Base-by-base conservation (phyloP, 2,329 filamentous ascomycete species). In the Aureobasidium sp. region DNA sequence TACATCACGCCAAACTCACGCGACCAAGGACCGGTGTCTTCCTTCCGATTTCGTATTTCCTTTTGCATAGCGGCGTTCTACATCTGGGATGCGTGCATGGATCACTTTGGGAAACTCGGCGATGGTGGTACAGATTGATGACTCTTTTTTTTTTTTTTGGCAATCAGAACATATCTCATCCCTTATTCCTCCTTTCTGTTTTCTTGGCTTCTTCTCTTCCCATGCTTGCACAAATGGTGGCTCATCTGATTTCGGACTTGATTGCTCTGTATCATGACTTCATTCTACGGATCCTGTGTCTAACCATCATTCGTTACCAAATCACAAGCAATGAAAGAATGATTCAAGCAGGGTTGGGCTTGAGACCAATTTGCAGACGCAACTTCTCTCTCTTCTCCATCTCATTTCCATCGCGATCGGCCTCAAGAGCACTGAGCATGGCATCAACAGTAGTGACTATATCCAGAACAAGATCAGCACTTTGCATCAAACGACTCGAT, bases 331-430 rank as follows among this genome's bases (percentile, higher is more conserved):
- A n/a, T 44, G 30, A 29, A 37, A 8, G 14, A 8, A 32, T 14
- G 5, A 13, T 7, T 58, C 16, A 73, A n/a, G 68, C 68, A 37
- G 71, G 69, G 48, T 67, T 70, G 7, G 71, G 62, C 58, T 68
- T 70, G 60, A 72, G 45, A 7, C 70, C 70, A 59, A 72, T 66
- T 59, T 72, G 69, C 55, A 70, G 25, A 32, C 71, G 65, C 59
- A 72, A 48, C 53, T 65, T 65, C 61, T 71, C 69, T 10, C 67
- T 62, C 59, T 70, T 71, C 36, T 65, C 64, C 16, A 67, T 68
- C 51, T 71, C 69, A 32, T 64, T 71, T 21, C 70, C 70, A 9
- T 65, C 67, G 10, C 67, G 64, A 27, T 71, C 70, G 9, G 68
- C 67, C 16, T 72, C 69, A 3, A 72, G 64, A 7, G 65, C 63